Evolutionary conservation across 352 stramenopile genomes (phyloP), one percentile per base, ranked within the genome.

Genomic region (Phytophthora palmivora): DNA sequence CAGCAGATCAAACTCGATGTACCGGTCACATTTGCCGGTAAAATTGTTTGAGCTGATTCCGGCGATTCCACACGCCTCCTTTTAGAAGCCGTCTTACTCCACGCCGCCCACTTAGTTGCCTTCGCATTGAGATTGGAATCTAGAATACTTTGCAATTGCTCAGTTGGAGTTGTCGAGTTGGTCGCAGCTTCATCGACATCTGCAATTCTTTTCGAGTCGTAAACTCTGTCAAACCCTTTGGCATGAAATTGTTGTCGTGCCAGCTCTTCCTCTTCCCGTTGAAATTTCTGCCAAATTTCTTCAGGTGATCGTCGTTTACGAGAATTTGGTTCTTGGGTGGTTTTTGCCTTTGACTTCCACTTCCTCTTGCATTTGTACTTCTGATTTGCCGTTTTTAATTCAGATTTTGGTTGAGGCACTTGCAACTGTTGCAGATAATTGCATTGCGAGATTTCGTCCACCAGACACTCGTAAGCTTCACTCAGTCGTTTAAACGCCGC

Each of bases 401-500:
- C 21, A 55, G 30, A 32, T 38, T 59, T 41, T 33, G 33, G 15
- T 33, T 45, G 15, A 39, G 44, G 36, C n/a, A 41, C 28, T 19
- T 50, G 39, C 24, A 89, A 38, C 30, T 66, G 60, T 41, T 54
- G 48, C 10, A 90, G 33, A 70, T 95, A 92, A 32, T 57, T 68
- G n/a, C 71, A 66, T 59, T 91, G 84, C 1, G 51, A 65, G 4
- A 7, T 28, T 56, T 86, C 72, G 33, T 89, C 58, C 6, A 71
- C 59, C 2, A 95, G 67, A 64, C 86, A 92, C 38, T 93, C 84
- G 58, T 95, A 95, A 2, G 86, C 84, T 28, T 83, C 68, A 44
- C 82, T 89, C 26, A 95, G 54, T 6, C 82, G 82, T 67, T 92
- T 91, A 70, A 95, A 95, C 4, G 84, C 84, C 10, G 83, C 77